A percentile compares a stretch with the other conserved stretches of the same genome.
Evolutionary conservation across 768 basidiomycete species (phyloP).

Genomic region (Scleroderma citrinum): DNA sequence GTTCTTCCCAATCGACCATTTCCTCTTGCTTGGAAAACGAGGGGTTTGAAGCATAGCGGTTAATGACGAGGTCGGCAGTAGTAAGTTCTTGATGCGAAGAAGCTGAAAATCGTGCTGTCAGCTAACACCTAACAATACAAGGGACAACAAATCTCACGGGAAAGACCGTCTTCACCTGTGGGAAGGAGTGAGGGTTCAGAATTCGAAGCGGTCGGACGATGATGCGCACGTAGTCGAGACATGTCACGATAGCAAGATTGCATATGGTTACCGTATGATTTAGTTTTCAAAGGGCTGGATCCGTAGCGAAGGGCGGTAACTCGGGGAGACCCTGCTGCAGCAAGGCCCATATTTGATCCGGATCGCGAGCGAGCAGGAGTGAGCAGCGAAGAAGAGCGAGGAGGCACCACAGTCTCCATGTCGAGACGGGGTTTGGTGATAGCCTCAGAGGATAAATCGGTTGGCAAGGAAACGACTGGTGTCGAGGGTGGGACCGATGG

Average conservation of each 20-base stretch:
- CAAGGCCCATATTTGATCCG: constrained; percentile 18
- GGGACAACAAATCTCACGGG: constrained; percentile 36
- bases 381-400: constrained; percentile 27
- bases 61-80: constrained; percentile 43
- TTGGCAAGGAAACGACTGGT: constrained; percentile 21
- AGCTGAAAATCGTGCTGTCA: constrained; percentile 4
- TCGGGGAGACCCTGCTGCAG: constrained; percentile 27
- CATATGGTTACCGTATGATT: constrained; percentile 31
- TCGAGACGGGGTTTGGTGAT: constrained; percentile 47
- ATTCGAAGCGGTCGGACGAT: constrained; percentile 67
- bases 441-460: constrained; percentile 17
- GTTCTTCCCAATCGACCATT: constrained; percentile 48
- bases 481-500: constrained; percentile 12
- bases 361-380: constrained; percentile 28
- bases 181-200: constrained; percentile 80
- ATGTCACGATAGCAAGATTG: constrained; percentile 36
- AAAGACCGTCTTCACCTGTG: constrained; percentile 40
- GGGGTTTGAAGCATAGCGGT: constrained; percentile 38
- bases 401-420: constrained; percentile 25
- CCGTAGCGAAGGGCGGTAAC: constrained; percentile 31
- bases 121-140: not conserved
- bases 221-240: constrained; percentile 53
- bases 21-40: constrained; percentile 43
- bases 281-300: constrained; percentile 39
- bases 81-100: constrained; percentile 53